Percentiles rank a stretch among this genome's conserved stretches.
Conservation (phyloP, 441 rosid species). For the Brassica balearica region DNA sequence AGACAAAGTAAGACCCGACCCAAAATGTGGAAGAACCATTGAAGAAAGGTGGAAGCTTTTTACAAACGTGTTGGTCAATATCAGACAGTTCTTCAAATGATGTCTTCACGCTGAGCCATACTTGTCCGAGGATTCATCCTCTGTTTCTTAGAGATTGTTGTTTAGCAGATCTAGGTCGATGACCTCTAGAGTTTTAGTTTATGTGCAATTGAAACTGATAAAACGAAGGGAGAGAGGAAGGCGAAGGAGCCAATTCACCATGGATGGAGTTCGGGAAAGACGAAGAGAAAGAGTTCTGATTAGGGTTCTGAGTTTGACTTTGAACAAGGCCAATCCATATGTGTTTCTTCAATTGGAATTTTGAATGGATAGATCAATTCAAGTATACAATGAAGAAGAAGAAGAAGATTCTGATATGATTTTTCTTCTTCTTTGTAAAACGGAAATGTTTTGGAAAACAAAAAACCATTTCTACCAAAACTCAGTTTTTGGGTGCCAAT, state of each 20-base stretch:
- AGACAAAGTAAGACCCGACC: background rate
- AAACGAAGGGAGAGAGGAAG: background rate
- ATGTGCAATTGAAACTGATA: background rate
- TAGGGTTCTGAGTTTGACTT: background rate
- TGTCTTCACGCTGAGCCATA: slow-evolving; percentile 83
- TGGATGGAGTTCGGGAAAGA: too few species aligned
- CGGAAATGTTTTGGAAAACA: too few species aligned
- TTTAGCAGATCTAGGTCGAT: background rate
- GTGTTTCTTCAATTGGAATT: background rate
- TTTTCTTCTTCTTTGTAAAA: too few species aligned
- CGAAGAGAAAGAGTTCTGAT: background rate
- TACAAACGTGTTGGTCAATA: slow-evolving; percentile 80
- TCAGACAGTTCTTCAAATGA: slow-evolving; percentile 85
- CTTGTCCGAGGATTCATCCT: slow-evolving; percentile 73
- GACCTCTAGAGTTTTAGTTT: background rate
- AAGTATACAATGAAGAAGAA: too few species aligned
- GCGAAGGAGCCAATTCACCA: background rate
- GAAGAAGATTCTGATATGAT: too few species aligned
- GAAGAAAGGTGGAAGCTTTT: slow-evolving; percentile 21
- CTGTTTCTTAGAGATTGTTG: slow-evolving; percentile 38
- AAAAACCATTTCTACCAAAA: too few species aligned
- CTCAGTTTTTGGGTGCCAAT: too few species aligned
- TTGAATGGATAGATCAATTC: too few species aligned
- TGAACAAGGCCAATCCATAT: background rate
- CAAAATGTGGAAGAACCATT: background rate